Conservation (phyloP, 345 rosid genomes). For the Eucalyptus sp. region DNA sequence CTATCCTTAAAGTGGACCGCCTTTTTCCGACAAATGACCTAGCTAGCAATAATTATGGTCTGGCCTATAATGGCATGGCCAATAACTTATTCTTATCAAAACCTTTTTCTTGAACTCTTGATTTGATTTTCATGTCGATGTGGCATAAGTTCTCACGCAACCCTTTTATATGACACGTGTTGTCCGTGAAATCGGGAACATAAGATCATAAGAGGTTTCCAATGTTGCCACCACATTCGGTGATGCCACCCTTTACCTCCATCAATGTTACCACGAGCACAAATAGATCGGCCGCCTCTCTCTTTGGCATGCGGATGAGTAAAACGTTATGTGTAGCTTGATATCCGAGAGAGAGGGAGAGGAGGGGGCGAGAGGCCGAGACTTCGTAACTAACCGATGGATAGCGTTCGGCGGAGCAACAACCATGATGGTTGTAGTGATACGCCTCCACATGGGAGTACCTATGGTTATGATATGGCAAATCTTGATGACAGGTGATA, state of each 20-base stretch:
- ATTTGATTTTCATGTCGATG: neutral
- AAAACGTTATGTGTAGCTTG: rapidly evolving
- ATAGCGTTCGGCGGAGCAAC: neutral
- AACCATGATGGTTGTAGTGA: too few species aligned
- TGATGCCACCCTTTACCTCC: neutral
- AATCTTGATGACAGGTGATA: neutral
- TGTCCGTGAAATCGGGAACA: rapidly evolving
- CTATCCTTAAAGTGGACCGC: rapidly evolving
- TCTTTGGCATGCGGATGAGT: neutral
- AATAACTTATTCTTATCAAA: neutral
- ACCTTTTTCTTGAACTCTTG: neutral
- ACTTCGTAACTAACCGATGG: rapidly evolving
- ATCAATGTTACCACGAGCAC: neutral
- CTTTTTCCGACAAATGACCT: neutral
- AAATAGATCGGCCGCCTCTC: neutral
- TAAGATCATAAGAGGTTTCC: rapidly evolving
- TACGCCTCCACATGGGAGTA: too few species aligned
- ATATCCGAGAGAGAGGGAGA: neutral
- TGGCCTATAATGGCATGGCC: rapidly evolving
- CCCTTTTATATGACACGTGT: rapidly evolving
- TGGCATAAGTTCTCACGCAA: rapidly evolving
- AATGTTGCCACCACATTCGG: rapidly evolving
- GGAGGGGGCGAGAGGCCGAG: neutral
- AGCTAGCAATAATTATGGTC: neutral
- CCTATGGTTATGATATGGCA: rapidly evolving